Evolutionary conservation across 2,329 filamentous ascomycete genomes (phyloP), one percentile per base, ranked within the genome.

Genomic region (Thelonectria rubi): DNA sequence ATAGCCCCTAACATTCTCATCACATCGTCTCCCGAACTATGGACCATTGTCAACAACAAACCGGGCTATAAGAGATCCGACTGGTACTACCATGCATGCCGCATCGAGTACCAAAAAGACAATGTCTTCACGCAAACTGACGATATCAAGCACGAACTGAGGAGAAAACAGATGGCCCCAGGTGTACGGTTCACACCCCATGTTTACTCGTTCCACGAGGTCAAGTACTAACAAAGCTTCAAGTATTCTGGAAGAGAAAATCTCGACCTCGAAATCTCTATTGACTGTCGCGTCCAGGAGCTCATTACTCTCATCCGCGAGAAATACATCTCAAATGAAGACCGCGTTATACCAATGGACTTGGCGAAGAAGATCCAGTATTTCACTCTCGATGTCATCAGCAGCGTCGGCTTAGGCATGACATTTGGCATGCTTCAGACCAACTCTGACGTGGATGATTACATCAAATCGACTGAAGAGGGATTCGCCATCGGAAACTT

Each of bases 161-260:
- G 81, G 37, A 75, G 81, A 18, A 81, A 80, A 65, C 82, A 84
- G 63, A 81, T 87, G 77, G 77, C 80, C 3, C 76, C 81, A 2
- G 85, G 82, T 1, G 84, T 83, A 75, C 60, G 77, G n/a, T 21
- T 55, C 12, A 5, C 3, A 5, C 9, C 21, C n/a, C 11, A 11
- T 8, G 18, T n/a, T n/a, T 21, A 5, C 32, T 24, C 20, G 12
- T 8, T 3, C 7, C n/a, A 7, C 7, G 14, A 4, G 11, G 15
- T 15, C n/a, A 2, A 24, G 26, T 0, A 15, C 2, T 17, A 8
- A n/a, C 58, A 64, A 5, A 65, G 17, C 0, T 7, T 1, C 3
- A 8, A 83, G 82, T 88, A 87, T 66, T 82, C 84, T 2, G 84
- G 84, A 3, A 80, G 82, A 55, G 85, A 86, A 51, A 86, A 86